phyloP scores from a whole-genome alignment of 306 rosid genomes.

The Rosa lucieae region DNA sequence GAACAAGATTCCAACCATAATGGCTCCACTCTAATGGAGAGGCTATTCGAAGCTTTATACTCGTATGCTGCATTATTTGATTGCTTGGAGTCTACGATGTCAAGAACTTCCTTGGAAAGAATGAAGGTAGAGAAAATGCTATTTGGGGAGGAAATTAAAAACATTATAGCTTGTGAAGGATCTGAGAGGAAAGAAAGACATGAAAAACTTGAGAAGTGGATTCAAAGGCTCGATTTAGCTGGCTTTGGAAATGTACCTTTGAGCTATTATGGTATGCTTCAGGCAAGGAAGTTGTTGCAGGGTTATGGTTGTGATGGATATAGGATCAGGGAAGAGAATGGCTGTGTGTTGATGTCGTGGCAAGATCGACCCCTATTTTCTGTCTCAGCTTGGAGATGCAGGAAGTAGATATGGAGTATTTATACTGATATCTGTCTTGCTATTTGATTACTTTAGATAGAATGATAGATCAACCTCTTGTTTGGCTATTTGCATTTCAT shows the following conservation, averaged over 20 bases:
- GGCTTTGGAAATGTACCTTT: constrained; percentile 61
- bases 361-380: constrained; percentile 78
- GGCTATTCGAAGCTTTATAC: constrained; percentile 71
- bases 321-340: constrained; percentile 74
- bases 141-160: constrained; percentile 82
- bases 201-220: constrained; percentile 78
- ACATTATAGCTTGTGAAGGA: constrained; percentile 89
- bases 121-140: constrained; percentile 86
- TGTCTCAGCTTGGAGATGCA: constrained; percentile 81
- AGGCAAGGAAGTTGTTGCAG: constrained; percentile 62
- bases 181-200: constrained; percentile 81
- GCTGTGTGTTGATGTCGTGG: constrained; percentile 67
- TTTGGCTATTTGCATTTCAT: not conserved
- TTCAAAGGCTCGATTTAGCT: constrained; percentile 60
- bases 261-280: constrained; percentile 72
- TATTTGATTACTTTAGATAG: not conserved
- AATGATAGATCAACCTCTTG: not conserved
- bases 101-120: constrained; percentile 78
- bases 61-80: constrained; percentile 85
- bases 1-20: constrained; percentile 89
- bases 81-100: constrained; percentile 76
- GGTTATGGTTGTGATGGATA: constrained; percentile 82
- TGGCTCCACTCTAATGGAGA: constrained; percentile 77
- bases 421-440: not conserved
- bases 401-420: constrained; percentile 43